Conservation (phyloP, 495 filamentous ascomycete species). For the Thozetella sp. region DNA sequence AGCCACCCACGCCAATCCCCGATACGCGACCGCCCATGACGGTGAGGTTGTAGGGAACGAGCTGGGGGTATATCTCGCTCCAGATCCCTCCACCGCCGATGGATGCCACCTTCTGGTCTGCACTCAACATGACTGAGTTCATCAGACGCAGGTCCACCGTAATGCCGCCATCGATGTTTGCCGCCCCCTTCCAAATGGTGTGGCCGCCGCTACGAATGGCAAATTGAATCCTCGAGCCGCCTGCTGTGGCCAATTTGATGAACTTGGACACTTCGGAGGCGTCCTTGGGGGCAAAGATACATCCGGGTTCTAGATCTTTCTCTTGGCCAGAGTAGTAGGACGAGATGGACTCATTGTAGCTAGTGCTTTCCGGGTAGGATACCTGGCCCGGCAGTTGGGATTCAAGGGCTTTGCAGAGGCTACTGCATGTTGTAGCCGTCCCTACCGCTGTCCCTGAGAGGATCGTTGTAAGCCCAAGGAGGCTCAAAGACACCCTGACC, state of each 20-base stretch:
- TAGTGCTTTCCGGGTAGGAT: conserved; percentile 1
- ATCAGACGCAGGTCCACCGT: conserved; percentile 43
- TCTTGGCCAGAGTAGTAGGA: conserved; percentile 30
- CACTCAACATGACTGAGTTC: conserved; percentile 31
- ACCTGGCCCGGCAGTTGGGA: background rate
- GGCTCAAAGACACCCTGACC: too few species aligned
- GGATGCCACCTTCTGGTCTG: conserved; percentile 31
- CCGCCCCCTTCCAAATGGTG: conserved; percentile 33
- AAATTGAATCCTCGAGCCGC: conserved; percentile 16
- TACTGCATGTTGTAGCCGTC: too few species aligned
- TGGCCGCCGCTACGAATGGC: conserved; percentile 45
- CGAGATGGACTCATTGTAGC: conserved; percentile 10
- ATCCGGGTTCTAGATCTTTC: conserved; percentile 28
- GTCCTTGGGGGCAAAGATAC: conserved; percentile 28
- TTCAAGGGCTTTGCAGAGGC: background rate
- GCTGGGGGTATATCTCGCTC: conserved; percentile 39
- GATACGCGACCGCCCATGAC: conserved; percentile 42
- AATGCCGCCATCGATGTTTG: conserved; percentile 46
- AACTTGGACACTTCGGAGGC: conserved; percentile 24
- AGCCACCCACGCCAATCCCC: conserved; percentile 39
- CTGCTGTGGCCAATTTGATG: conserved; percentile 1
- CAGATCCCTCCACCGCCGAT: conserved; percentile 44
- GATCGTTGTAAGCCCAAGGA: too few species aligned
- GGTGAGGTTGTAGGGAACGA: conserved; percentile 35
- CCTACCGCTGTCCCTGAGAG: too few species aligned